Base-by-base conservation (phyloP, 352 stramenopile genomes). In the Globisporangium ultimum region DNA sequence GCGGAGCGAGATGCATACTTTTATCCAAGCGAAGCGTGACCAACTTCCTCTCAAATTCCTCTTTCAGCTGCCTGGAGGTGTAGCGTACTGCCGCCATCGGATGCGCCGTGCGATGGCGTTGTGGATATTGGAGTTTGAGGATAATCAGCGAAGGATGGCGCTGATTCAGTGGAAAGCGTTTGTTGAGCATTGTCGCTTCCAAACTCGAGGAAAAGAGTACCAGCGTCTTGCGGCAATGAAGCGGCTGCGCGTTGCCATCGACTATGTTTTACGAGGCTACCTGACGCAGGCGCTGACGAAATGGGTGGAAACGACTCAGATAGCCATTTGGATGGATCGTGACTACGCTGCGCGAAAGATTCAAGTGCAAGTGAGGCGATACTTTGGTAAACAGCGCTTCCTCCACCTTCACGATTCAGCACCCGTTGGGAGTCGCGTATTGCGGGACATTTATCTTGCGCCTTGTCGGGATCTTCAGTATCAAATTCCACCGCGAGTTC, bases 161-260 rank as follows among this genome's bases (percentile, higher is more conserved):
- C 66, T 91, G 7, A 52, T 88, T 47, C 86, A 95, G 67, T 95
- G 84, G 86, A 92, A 92, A 55, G 84, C 78, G n/a, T 43, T 88
- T 8, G 78, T 92, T 2, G 86, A 91, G 34, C 68, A 79, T 49
- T 70, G 53, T 5, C 82, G 75, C 14, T 92, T 80, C 58, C 60
- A 64, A 10, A 67, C 79, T 20, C 83, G 79, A 14, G 80, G 81
- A 3, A 64, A 76, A 7, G 77, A 71, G 40, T 92, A 93, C 55
- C 82, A 89, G 36, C 79, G 74, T 1, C 52, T 82, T 17, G 81
- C 76, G 12, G 70, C 74, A 43, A 71, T 80, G 51, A 88, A 78
- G 56, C 73, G 80, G 0, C 67, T 95, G 18, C 67, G 72, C 34
- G 74, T 84, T 38, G 80, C 84, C 8, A 83, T 93, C 40, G 78